Percentiles rank a stretch among this genome's conserved stretches.
Evolutionary conservation across 2,329 filamentous ascomycete genomes (phyloP).

Genomic region (Aureobasidium sp.): DNA sequence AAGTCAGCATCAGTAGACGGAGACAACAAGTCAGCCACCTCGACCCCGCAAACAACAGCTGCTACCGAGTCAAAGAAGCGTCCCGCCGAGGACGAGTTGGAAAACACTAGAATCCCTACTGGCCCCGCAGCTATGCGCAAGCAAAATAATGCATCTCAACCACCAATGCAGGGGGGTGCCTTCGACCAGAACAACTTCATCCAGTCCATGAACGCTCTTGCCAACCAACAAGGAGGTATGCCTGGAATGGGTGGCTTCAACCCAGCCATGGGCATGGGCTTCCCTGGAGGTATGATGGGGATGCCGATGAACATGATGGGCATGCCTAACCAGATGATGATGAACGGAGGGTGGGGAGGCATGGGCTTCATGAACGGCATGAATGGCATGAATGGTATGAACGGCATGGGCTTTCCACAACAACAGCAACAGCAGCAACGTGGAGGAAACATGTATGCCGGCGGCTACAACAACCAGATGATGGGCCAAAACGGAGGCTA

Average conservation of each 20-base stretch:
- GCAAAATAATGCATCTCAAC: slow-evolving; percentile 16
- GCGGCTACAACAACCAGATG: slow-evolving; percentile 20
- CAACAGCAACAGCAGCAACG: slow-evolving; percentile 9
- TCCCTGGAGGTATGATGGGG: slow-evolving; percentile 21
- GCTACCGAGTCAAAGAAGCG: slow-evolving; percentile 62
- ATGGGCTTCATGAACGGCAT: slow-evolving; percentile 34
- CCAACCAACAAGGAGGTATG: slow-evolving; percentile 26
- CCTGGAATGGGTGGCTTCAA: slow-evolving; percentile 22
- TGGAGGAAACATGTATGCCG: slow-evolving; percentile 15
- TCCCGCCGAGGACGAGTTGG: slow-evolving; percentile 63
- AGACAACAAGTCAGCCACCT: slow-evolving; percentile 4
- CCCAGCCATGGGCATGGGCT: slow-evolving; percentile 24
- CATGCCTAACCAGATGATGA: slow-evolving; percentile 30
- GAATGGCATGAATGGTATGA: slow-evolving; percentile 29
- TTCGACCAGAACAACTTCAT: slow-evolving; percentile 36
- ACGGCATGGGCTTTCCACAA: slow-evolving; percentile 28
- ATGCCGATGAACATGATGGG: slow-evolving; percentile 13
- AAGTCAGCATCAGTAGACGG: slow-evolving; percentile 19
- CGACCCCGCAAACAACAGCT: slow-evolving; percentile 16
- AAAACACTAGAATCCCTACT: slow-evolving; percentile 36
- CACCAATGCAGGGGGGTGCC: slow-evolving; percentile 23
- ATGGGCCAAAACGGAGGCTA: slow-evolving; percentile 18
- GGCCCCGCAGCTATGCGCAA: slow-evolving; percentile 44
- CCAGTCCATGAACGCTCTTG: slow-evolving; percentile 37
- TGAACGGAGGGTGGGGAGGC: slow-evolving; percentile 27